Evolutionary conservation across 768 basidiomycete species (phyloP), one percentile per base, ranked within the genome.

Genomic region (Dictyophora rubrovolvata): DNA sequence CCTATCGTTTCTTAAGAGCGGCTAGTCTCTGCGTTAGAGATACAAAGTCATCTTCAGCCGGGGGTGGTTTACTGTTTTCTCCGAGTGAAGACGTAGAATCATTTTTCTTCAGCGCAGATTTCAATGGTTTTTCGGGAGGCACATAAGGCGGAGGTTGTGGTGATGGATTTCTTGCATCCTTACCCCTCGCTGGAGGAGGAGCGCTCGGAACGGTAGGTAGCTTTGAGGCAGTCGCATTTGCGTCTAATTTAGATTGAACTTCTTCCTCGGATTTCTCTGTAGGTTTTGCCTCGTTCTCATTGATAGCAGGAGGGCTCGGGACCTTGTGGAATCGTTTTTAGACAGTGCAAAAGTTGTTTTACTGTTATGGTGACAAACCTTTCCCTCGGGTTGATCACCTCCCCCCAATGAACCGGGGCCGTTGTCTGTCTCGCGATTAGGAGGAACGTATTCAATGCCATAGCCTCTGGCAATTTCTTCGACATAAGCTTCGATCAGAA

Each of bases 391-490:
- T 72, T 59, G 67, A 52, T 73, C 71, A 14, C 63, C 66, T 60
- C 68, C 72, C 53, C 65, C 63, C 47, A 57, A 66, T 17, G 62
- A 67, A 35, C 59, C 64, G 17, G 65, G 65, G 6, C 67, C 69
- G 56, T 69, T 65, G 23, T 65, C 67, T n/a, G 56, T 62, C 1
- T 55, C 58, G 50, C 63, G 61, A 18, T 62, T 57, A 22, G 77
- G 70, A 28, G 83, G 69, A 3, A 75, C 66, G 87, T 88, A 94
- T 47, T 77, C 71, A 14, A 93, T 79, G 12, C 82, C 80, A 66
- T 96, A 97, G 10, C 85, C 92, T 68, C 83, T 89, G 0, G 93
- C 87, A 63, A 98, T 97, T 71, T 96, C 93, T 53, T 73, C 72
- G 16, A 97, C 75, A 71, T 97, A 98, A 17, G 81, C 90, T 65